Evolutionary conservation across 352 stramenopile species (phyloP), one percentile per base, ranked within the genome.

Genomic region (Pythium rishiriense): DNA sequence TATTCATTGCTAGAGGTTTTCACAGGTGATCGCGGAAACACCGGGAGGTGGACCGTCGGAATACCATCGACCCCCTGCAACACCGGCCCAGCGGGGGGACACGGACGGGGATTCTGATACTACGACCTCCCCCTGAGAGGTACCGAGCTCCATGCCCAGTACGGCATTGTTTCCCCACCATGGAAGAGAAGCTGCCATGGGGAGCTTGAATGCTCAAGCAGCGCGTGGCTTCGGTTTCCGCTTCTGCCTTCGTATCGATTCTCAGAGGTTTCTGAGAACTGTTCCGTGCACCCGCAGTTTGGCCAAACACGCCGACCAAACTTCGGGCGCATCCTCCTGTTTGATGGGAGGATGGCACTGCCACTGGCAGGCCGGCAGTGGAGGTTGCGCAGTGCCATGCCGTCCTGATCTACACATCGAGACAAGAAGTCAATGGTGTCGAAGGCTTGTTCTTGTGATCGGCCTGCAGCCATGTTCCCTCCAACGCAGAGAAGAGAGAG

Each of bases 11-110:
- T 0, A 50, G 17, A 67, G 60, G 59, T 59, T 52, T 31, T 52
- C 25, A 22, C 19, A 5, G 1, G 21, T 58, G 60, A 67, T 67
- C n/a, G 60, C 60, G 60, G 33, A 67, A 67, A 61, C 42, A 63
- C 41, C 24, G n/a, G 11, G 19, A 43, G 14, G 33, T n/a, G 33
- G 25, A 66, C 59, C 50, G 50, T 57, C 59, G 39, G 59, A 66
- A 66, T 47, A 7, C 39, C 2, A 22, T n/a, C n/a, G n/a, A n/a
- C n/a, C n/a, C n/a, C n/a, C n/a, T n/a, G n/a, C n/a, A n/a, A n/a
- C n/a, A n/a, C n/a, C n/a, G n/a, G n/a, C n/a, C n/a, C n/a, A 39
- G 1, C 33, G 33, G 33, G 33, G 6, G 11, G 37, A 42, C 37
- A 43, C 9, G 37, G 37, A 43, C 37, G 12, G 33, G 37, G 37